Percentiles rank a stretch among this genome's conserved stretches.
Conservation (phyloP, 176 grass and related monocot genomes). For the Zoysia pacifica region DNA sequence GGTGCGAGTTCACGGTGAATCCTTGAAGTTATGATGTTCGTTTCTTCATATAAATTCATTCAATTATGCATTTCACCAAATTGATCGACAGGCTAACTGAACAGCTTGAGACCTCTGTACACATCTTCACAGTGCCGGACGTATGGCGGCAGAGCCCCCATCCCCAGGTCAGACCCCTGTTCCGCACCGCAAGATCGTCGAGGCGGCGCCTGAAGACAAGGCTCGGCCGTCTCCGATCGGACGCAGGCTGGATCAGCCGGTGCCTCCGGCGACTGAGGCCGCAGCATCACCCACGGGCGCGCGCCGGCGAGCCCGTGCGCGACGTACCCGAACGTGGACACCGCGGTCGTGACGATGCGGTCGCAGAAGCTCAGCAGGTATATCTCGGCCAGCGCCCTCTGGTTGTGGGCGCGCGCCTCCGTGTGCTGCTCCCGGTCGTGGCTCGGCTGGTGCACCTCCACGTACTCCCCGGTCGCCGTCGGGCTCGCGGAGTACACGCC, state of each 20-base stretch:
- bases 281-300: constrained; percentile 49
- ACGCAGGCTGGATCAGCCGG: constrained; percentile 27
- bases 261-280: constrained; percentile 7
- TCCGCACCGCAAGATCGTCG: constrained; percentile 32
- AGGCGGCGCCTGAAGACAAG: constrained; percentile 60
- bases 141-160: constrained; percentile 41
- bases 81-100: neutral
- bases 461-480: constrained; percentile 46
- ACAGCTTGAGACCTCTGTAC: constrained; percentile 52
- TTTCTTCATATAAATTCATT: neutral
- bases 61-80: neutral
- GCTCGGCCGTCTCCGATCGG: constrained; percentile 37
- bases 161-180: constrained; percentile 31
- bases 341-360: constrained; percentile 48
- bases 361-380: constrained; percentile 61
- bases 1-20: neutral
- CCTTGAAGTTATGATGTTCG: neutral
- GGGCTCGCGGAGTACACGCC: constrained; percentile 53
- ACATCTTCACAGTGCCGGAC: constrained; percentile 67
- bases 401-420: constrained; percentile 50
- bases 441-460: constrained; percentile 62
- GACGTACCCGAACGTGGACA: constrained; percentile 67
- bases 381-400: constrained; percentile 61
- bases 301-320: constrained; percentile 53
- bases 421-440: constrained; percentile 61